Base-by-base conservation (phyloP, 768 basidiomycete species). In the Lentinula guzmanii region DNA sequence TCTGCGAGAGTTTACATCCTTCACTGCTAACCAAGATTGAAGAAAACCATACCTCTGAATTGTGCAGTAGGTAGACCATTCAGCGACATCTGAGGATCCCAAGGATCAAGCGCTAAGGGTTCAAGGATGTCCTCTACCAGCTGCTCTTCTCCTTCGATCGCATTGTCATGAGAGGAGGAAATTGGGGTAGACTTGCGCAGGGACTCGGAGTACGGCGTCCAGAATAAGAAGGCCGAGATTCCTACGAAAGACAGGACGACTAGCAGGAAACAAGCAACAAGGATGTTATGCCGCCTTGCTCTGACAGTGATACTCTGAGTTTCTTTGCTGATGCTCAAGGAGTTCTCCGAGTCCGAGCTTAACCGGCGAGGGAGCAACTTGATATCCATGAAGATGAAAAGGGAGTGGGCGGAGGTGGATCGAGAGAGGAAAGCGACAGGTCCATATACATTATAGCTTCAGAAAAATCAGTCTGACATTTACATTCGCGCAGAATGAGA, bases 41-140 rank as follows among this genome's bases (percentile, higher is more conserved):
- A 2, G 1, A 34, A 5, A 46, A 13, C 0, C 70, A 48, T 58
- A 82, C 86, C 85, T 77, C 84, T 75, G 72, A 88, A 88, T 42
- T 74, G 75, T 56, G 70, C 61, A 2, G 86, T 87, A 9, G 88
- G 86, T 2, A 77, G 73, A 0, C 87, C 88, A 34, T 72, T 74
- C 45, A 69, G 39, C 35, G 52, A 45, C 2, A 58, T 31, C 24
- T 24, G 41, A 2, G 64, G 64, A 9, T 65, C 65, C 58, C 62
- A 64, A 10, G 67, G 65, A 31, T 68, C 63, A 15, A 61, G 62
- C 9, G n/a, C 45, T 9, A n/a, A 42, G 46, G 35, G 45, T 56
- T 4, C 39, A 13, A 11, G 8, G 8, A 34, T 31, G 28, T 15
- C 16, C 11, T 54, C 8, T 35, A n/a, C 33, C 13, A 7, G 31